These are phyloP conservation scores for Globisporangium yorkense DNA, from an alignment of 352 stramenopile genomes.

Conservation along the genomic window DNA sequence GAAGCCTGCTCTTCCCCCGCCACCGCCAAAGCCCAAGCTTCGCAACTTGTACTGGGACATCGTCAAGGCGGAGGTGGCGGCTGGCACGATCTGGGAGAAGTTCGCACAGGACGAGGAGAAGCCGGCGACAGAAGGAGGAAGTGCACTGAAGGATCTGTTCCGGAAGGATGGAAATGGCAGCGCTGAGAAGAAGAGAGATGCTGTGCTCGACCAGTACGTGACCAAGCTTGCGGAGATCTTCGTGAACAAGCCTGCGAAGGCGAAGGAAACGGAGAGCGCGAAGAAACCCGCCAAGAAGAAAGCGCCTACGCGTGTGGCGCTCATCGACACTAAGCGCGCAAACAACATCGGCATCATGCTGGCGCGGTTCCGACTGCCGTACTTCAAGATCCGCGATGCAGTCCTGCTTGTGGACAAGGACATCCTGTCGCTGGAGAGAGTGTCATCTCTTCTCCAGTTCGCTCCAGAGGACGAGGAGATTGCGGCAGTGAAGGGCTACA, in stretches of 20 bases:
- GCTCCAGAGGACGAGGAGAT: no score
- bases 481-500: no score
- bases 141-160: slow-evolving; percentile 32
- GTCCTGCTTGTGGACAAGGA: slow-evolving; percentile 80
- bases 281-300: slow-evolving; percentile 42
- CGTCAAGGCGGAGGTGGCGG: slow-evolving; percentile 47
- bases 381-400: slow-evolving; percentile 68
- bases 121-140: neutral
- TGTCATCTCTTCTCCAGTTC: no score
- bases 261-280: slow-evolving; percentile 44
- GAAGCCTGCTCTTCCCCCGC: slow-evolving; percentile 27
- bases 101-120: slow-evolving; percentile 22
- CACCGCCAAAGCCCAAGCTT: slow-evolving; percentile 72
- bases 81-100: slow-evolving; percentile 73
- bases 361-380: slow-evolving; percentile 75
- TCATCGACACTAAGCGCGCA: slow-evolving; percentile 79
- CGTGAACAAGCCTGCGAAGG: slow-evolving; percentile 70
- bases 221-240: slow-evolving; percentile 68
- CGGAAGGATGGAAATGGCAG: neutral
- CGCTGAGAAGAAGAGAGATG: slow-evolving; percentile 20
- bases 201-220: slow-evolving; percentile 59
- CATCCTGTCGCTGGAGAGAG: slow-evolving; percentile 62
- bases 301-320: slow-evolving; percentile 61
- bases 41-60: slow-evolving; percentile 82
- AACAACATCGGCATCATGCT: slow-evolving; percentile 89